Evolutionary conservation across 306 rosid genomes (phyloP), one percentile per base, ranked within the genome.

Genomic region (Medicago ruthenica): DNA sequence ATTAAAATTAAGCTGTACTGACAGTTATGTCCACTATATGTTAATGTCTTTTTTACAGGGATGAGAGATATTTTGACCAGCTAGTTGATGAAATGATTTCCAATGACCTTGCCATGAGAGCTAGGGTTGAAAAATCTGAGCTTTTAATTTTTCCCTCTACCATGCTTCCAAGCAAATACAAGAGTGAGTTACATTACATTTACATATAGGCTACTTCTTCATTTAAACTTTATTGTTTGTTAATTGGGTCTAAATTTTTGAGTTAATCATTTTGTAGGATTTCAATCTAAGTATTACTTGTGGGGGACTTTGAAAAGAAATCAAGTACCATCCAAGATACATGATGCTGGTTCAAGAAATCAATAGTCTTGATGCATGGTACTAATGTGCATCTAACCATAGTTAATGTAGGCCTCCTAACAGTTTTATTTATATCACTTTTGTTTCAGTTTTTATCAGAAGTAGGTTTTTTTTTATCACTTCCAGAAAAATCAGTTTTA

Each of bases 261-360:
- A 62, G 39, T 64, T 63, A 41, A 7, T 73, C 17, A 36, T 44
- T 70, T 42, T 82, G 85, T 87, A 91, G 98, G 85, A 79, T 86
- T 91, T 84, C 87, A 76, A 57, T 17, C 73, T 24, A 93, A 86
- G 79, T 79, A 81, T 42, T 93, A 88, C 68, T 77, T 93, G 76
- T 93, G 96, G 96, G 98, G 98, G 0, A 85, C 83, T 42, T 93
- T 87, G 64, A 89, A 85, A 77, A 67, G 67, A 57, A 89, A 71
- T 74, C 78, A 77, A 77, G 6, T 58, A 31, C 3, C 31, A 60
- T 13, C 40, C 6, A 36, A 41, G 8, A 74, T 39, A 22, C 63
- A 18, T 65, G 54, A 16, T 40, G 58, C 22, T 50, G 20, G 16
- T 50, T 50, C 18, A 5, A 8, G 55, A 15, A 50, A n/a, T 50